Percentiles rank a stretch among this genome's conserved stretches.
These are phyloP conservation scores for Tagetes erecta DNA, from an alignment of 129 eudicot genomes.

Conservation along the genomic window DNA sequence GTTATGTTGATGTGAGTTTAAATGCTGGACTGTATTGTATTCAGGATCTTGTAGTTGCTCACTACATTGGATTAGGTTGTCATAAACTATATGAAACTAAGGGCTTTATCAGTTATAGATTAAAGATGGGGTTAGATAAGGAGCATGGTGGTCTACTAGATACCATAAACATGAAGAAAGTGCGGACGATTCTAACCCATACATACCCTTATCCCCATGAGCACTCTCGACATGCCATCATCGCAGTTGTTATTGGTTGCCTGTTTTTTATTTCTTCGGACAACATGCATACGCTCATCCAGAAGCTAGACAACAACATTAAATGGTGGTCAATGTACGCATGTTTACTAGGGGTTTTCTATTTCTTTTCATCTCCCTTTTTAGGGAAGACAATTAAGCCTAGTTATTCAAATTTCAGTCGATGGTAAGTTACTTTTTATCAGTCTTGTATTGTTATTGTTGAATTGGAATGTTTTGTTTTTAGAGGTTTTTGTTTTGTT, in stretches of 20 bases:
- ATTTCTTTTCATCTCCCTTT: conserved; percentile 98
- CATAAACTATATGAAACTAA: conserved; percentile 19
- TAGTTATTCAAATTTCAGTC: conserved; percentile 94
- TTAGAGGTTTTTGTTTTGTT: neutral
- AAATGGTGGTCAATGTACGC: conserved; percentile 99
- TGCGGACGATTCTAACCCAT: conserved; percentile 77
- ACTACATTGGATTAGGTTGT: conserved; percentile 23
- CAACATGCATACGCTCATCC: conserved; percentile 91
- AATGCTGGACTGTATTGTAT: neutral
- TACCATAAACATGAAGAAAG: conserved; percentile 73
- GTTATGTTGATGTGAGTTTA: neutral
- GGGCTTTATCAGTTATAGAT: neutral
- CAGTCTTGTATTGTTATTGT: neutral
- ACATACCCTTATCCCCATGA: conserved; percentile 95
- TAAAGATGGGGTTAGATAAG: conserved; percentile 57
- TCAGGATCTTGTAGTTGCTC: conserved; percentile 39
- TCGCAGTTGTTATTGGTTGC: conserved; percentile 93
- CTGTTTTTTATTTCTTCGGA: conserved; percentile 95
- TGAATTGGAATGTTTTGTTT: neutral
- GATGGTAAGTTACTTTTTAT: conserved; percentile 54
- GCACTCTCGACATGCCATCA: conserved; percentile 89
- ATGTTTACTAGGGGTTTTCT: conserved; percentile 91
- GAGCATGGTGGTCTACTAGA: conserved; percentile 68
- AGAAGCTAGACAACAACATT: conserved; percentile 80
- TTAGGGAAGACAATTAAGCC: conserved; percentile 89